These are phyloP conservation scores for Metschnikowia drakensbergensis DNA, from an alignment of 805 yeast species.

Conservation along the genomic window DNA sequence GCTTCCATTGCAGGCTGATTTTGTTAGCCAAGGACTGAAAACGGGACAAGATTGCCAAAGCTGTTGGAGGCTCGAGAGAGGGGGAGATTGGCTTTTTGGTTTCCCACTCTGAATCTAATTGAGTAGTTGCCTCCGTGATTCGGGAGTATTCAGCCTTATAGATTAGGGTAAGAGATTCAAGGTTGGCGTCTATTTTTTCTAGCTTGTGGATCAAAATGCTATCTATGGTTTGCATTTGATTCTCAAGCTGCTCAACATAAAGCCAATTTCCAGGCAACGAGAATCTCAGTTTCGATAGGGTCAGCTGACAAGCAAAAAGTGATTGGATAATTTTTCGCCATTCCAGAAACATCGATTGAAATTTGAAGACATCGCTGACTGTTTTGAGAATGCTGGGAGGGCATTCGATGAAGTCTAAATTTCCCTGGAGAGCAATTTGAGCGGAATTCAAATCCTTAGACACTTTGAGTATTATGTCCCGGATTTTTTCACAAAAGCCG, in stretches of 20 bases:
- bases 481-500: slow-evolving; percentile 6
- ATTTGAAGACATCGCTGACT: background rate
- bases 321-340: slow-evolving; percentile 12
- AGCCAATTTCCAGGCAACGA: slow-evolving; percentile 54
- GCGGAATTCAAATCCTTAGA: slow-evolving; percentile 6
- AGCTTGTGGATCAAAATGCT: slow-evolving; percentile 36
- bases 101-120: slow-evolving; percentile 46
- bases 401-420: background rate
- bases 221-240: slow-evolving; percentile 40
- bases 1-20: background rate
- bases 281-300: slow-evolving; percentile 42
- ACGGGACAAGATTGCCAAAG: slow-evolving; percentile 35
- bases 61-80: slow-evolving; percentile 38
- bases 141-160: slow-evolving; percentile 39
- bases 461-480: background rate
- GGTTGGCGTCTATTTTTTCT: slow-evolving; percentile 37
- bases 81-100: slow-evolving; percentile 45
- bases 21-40: slow-evolving; percentile 27
- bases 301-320: slow-evolving; percentile 28
- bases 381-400: background rate
- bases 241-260: slow-evolving; percentile 58
- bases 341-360: background rate
- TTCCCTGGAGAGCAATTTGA: slow-evolving; percentile 3
- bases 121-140: slow-evolving; percentile 27
- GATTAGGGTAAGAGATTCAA: slow-evolving; percentile 39